Conservation (phyloP, 345 rosid genomes). For the Clausena lansium region DNA sequence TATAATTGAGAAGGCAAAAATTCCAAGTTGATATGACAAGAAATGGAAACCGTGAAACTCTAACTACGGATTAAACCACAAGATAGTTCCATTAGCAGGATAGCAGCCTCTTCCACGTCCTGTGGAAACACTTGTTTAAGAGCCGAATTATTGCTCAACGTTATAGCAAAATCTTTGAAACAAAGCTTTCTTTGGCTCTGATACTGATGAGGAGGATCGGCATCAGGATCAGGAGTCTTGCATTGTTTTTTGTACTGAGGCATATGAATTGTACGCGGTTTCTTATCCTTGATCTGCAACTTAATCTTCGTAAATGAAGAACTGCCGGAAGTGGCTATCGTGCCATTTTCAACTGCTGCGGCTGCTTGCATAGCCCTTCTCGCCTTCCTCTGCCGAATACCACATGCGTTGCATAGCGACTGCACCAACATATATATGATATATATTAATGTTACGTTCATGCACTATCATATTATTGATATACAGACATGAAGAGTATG, state of each 20-base stretch:
- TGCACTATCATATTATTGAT: neutral
- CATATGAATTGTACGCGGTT: slow-evolving; percentile 26
- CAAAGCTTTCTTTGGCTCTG: slow-evolving; percentile 29
- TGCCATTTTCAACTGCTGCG: slow-evolving; percentile 42
- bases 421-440: slow-evolving; percentile 21
- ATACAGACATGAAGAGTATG: neutral
- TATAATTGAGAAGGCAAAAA: neutral
- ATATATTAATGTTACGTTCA: neutral
- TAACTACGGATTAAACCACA: slow-evolving; percentile 40
- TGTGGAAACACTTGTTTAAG: slow-evolving; percentile 39
- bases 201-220: neutral
- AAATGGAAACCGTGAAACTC: neutral
- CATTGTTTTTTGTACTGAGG: slow-evolving; percentile 33
- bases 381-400: slow-evolving; percentile 89
- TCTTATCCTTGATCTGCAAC: slow-evolving; percentile 48
- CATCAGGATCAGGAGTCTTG: slow-evolving; percentile 16
- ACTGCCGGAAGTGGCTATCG: slow-evolving; percentile 16
- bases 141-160: slow-evolving; percentile 38
- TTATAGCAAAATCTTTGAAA: slow-evolving; percentile 33
- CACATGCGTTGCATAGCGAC: slow-evolving; percentile 95
- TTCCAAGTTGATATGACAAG: neutral
- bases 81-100: slow-evolving; percentile 56
- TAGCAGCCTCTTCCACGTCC: slow-evolving; percentile 61
- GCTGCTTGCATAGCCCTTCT: slow-evolving; percentile 67
- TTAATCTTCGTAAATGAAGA: slow-evolving; percentile 27